Evolutionary conservation across 257 asterid species (phyloP).

Genomic region (Solanum arcanum): DNA sequence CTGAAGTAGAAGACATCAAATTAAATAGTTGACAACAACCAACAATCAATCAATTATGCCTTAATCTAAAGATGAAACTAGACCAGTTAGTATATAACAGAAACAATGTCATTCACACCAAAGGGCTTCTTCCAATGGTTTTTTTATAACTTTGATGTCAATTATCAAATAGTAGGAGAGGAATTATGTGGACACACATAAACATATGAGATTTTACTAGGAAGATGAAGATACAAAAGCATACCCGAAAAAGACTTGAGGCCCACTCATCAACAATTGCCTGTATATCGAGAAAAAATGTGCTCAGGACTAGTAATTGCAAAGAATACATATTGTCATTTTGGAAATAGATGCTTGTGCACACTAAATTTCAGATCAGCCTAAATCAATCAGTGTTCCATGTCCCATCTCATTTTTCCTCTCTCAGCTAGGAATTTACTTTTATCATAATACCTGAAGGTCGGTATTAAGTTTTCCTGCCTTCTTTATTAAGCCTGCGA

Average conservation of each 20-base stretch:
- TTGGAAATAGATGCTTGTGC: not conserved
- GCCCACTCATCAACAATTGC: constrained; percentile 98
- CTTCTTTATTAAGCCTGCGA: constrained; percentile 64
- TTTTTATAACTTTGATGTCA: not conserved
- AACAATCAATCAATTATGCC: not conserved
- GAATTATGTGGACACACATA: not conserved
- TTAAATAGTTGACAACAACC: not conserved
- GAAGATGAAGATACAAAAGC: constrained; percentile 15
- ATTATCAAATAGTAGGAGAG: not conserved
- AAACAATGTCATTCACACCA: not conserved
- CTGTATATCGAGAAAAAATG: constrained; percentile 28
- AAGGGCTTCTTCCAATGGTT: not conserved
- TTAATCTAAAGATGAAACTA: not conserved
- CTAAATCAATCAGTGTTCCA: not conserved
- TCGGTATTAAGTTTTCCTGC: constrained; percentile 80
- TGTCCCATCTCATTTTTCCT: not conserved
- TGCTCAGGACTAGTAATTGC: constrained; percentile 6
- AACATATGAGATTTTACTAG: not conserved
- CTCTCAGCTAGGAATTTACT: not conserved
- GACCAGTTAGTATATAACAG: not conserved
- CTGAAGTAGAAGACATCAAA: not conserved
- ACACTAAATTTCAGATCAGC: not conserved
- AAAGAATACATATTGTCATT: not conserved
- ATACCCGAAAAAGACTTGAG: constrained; percentile 95
- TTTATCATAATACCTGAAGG: constrained; percentile 60